These are phyloP conservation scores for Exidia glandulosa DNA, from an alignment of 768 basidiomycete genomes.

Conservation along the genomic window DNA sequence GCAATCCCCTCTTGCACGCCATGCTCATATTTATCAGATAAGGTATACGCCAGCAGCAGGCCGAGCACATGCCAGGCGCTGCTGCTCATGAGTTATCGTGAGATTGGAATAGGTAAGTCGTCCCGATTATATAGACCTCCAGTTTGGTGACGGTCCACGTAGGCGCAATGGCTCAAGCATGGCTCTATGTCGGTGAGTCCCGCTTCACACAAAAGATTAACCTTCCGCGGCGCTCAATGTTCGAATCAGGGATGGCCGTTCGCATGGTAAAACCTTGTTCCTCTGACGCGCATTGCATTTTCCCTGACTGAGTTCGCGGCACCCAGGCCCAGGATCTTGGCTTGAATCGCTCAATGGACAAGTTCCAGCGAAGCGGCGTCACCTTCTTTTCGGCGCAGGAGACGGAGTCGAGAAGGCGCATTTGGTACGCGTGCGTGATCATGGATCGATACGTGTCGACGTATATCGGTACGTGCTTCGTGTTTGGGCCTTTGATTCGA, in stretches of 20 bases:
- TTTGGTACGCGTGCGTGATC: slow-evolving; percentile 71
- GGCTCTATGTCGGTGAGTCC: slow-evolving; percentile 57
- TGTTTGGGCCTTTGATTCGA: not conserved
- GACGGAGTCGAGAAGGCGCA: slow-evolving; percentile 56
- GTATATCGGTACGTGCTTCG: slow-evolving; percentile 47
- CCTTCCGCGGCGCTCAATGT: not conserved
- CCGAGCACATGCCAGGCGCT: slow-evolving; percentile 70
- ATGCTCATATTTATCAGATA: slow-evolving; percentile 21
- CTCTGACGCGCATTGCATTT: not conserved
- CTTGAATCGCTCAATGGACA: slow-evolving; percentile 70
- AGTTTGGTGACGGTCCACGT: too few species aligned
- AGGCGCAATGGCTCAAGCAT: slow-evolving; percentile 83
- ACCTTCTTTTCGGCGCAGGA: slow-evolving; percentile 47
- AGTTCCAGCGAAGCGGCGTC: slow-evolving; percentile 56
- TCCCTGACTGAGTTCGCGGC: not conserved
- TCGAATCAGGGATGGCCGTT: slow-evolving; percentile 46
- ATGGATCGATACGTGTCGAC: slow-evolving; percentile 63
- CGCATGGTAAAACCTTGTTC: slow-evolving; percentile 48
- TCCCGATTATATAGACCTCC: too few species aligned
- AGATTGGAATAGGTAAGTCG: slow-evolving; percentile 80
- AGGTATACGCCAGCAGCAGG: slow-evolving; percentile 57
- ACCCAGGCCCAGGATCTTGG: slow-evolving; percentile 66
- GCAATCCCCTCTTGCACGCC: not conserved
- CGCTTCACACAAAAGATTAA: not conserved
- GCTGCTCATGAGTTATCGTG: slow-evolving; percentile 71